phyloP scores from a whole-genome alignment of 2,329 filamentous ascomycete genomes.

The Hymenoscyphus linearis region DNA sequence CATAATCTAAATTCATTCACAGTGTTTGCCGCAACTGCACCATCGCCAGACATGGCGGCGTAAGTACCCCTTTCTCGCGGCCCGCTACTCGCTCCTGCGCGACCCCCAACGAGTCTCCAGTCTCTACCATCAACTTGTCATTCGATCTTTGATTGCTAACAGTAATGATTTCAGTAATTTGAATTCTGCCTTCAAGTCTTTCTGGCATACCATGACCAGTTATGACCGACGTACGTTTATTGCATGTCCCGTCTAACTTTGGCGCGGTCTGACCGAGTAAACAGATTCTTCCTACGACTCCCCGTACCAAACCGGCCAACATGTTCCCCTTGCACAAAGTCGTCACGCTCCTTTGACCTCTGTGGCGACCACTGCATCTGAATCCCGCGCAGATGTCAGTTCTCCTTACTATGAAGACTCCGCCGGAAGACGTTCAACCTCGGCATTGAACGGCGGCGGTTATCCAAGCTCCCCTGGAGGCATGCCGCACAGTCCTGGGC shows the following conservation, averaged over 20 bases:
- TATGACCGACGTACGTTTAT: slow-evolving; percentile 58
- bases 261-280: slow-evolving; percentile 38
- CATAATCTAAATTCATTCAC: slow-evolving; percentile 12
- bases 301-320: slow-evolving; percentile 83
- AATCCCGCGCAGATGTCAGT: slow-evolving; percentile 80
- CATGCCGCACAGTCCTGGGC: slow-evolving; percentile 48
- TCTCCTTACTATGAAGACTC: slow-evolving; percentile 71
- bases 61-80: slow-evolving; percentile 21
- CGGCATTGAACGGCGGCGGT: slow-evolving; percentile 48
- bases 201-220: slow-evolving; percentile 85
- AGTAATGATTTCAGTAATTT: slow-evolving; percentile 42
- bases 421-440: slow-evolving; percentile 44
- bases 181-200: slow-evolving; percentile 71
- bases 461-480: slow-evolving; percentile 41
- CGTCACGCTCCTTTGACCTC: slow-evolving; percentile 79
- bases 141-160: slow-evolving; percentile 18
- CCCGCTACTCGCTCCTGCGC: slow-evolving; percentile 9
- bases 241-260: slow-evolving; percentile 21
- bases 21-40: slow-evolving; percentile 24
- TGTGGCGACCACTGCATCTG: slow-evolving; percentile 76
- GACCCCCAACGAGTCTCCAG: neutral
- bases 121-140: slow-evolving; percentile 9
- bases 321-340: slow-evolving; percentile 81
- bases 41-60: slow-evolving; percentile 31
- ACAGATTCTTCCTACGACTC: slow-evolving; percentile 90